Percentiles rank a stretch among this genome's conserved stretches.
Evolutionary conservation across 176 grass and related monocot genomes (phyloP).

Genomic region (Carex parvula): DNA sequence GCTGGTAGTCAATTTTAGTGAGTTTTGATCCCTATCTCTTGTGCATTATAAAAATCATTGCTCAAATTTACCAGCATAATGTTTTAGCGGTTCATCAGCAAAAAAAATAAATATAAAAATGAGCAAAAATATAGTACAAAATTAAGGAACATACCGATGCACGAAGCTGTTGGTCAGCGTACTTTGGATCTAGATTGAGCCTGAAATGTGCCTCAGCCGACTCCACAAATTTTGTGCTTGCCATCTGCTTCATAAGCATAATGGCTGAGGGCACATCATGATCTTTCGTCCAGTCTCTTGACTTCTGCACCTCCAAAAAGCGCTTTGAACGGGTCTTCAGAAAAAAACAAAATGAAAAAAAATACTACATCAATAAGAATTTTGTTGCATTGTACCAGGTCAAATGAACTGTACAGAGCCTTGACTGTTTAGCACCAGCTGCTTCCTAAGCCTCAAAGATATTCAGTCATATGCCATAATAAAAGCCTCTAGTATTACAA

Average conservation of each 20-base stretch:
- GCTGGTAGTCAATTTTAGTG: not conserved
- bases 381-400: not conserved
- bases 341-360: not conserved
- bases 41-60: constrained; percentile 11
- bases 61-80: not conserved
- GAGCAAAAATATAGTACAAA: not conserved
- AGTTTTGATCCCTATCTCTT: not conserved
- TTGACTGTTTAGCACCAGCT: not conserved
- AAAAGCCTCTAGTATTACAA: not conserved
- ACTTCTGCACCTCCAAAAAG: constrained; percentile 95
- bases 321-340: constrained; percentile 80
- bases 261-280: constrained; percentile 68
- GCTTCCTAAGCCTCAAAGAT: not conserved
- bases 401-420: not conserved
- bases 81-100: not conserved
- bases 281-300: constrained; percentile 93
- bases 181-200: constrained; percentile 96
- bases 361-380: not conserved
- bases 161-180: constrained; percentile 97
- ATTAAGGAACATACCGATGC: constrained; percentile 53
- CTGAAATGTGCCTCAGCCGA: constrained; percentile 88
- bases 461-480: not conserved
- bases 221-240: constrained; percentile 63
- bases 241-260: constrained; percentile 63
- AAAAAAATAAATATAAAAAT: not conserved